Evolutionary conservation across 2,329 filamentous ascomycete genomes (phyloP).

Genomic region (Ustilaginoidea virens): DNA sequence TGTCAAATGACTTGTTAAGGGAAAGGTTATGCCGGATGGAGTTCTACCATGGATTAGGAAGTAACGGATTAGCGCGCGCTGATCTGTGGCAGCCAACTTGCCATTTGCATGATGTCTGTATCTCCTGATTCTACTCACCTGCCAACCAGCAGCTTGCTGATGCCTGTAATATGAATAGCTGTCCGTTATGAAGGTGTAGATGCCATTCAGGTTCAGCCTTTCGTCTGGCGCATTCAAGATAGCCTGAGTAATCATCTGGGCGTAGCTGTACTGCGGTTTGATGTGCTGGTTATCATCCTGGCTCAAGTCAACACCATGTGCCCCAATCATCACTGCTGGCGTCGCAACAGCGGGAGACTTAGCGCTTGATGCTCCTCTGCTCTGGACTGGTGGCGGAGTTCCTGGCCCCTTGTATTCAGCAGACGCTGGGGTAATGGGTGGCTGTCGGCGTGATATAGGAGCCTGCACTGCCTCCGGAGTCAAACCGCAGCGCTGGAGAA

Average conservation of each 20-base stretch:
- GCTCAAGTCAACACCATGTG: conserved; percentile 57
- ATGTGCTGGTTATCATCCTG: conserved; percentile 75
- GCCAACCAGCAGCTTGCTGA: conserved; percentile 69
- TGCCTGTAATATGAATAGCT: conserved; percentile 89
- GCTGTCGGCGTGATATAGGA: conserved; percentile 19
- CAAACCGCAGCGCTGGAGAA: conserved; percentile 52
- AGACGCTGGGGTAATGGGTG: conserved; percentile 43
- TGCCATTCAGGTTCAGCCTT: conserved; percentile 79
- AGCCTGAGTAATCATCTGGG: conserved; percentile 91
- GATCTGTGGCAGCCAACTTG: too few relatives aligned
- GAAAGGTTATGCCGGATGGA: conserved; percentile 95
- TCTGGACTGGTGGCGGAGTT: conserved; percentile 37
- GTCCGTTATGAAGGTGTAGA: conserved; percentile 84
- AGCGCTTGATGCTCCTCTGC: conserved; percentile 8
- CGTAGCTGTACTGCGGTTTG: conserved; percentile 93
- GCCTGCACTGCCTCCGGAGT: conserved; percentile 15
- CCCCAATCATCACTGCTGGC: conserved; percentile 20
- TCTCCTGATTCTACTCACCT: conserved; percentile 36
- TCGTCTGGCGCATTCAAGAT: conserved; percentile 78
- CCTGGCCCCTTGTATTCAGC: conserved; percentile 44
- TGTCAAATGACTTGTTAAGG: conserved; percentile 86
- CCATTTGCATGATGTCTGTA: too few relatives aligned
- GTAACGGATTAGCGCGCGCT: background rate
- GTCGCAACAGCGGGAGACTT: conserved; percentile 20
- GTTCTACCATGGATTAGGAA: conserved; percentile 47